These are phyloP conservation scores for Perkinsela sp. DNA, from an alignment of 208 protist genomes.

Conservation along the genomic window DNA sequence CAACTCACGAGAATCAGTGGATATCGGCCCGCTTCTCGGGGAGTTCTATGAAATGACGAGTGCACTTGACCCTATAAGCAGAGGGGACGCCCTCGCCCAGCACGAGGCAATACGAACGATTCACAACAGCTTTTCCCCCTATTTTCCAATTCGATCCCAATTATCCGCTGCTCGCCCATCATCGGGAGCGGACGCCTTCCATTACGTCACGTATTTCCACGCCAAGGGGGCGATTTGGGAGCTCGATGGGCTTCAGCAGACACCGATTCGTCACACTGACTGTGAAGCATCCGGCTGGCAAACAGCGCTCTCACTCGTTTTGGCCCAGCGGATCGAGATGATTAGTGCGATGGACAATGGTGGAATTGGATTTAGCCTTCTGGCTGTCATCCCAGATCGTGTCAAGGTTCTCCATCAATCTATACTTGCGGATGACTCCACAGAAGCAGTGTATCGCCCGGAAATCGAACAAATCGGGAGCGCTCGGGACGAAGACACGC, in stretches of 20 bases:
- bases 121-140: slow-evolving; percentile 83
- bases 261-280: slow-evolving; percentile 30
- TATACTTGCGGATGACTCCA: slow-evolving; percentile 17
- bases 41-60: slow-evolving; percentile 38
- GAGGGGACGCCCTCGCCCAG: slow-evolving; percentile 29
- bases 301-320: slow-evolving; percentile 19
- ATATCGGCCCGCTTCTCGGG: slow-evolving; percentile 58
- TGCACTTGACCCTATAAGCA: slow-evolving; percentile 22
- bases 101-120: slow-evolving; percentile 55
- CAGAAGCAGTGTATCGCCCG: slow-evolving; percentile 18
- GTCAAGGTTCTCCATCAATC: slow-evolving; percentile 23
- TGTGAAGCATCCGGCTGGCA: slow-evolving; percentile 12
- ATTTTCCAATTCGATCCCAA: slow-evolving; percentile 11
- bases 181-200: slow-evolving; percentile 62
- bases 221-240: slow-evolving; percentile 77
- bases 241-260: slow-evolving; percentile 80
- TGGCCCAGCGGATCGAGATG: slow-evolving; percentile 54
- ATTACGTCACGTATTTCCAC: slow-evolving; percentile 83
- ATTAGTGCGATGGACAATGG: slow-evolving; percentile 16
- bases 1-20: slow-evolving; percentile 42
- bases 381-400: slow-evolving; percentile 73
- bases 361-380: slow-evolving; percentile 77
- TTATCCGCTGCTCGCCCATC: slow-evolving; percentile 6
- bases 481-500: slow-evolving; percentile 15
- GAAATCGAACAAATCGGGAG: slow-evolving; percentile 19